Percentiles rank a stretch among this genome's conserved stretches.
Conservation (phyloP, 305 asterid genomes). For the Fraxinus latifolia region DNA sequence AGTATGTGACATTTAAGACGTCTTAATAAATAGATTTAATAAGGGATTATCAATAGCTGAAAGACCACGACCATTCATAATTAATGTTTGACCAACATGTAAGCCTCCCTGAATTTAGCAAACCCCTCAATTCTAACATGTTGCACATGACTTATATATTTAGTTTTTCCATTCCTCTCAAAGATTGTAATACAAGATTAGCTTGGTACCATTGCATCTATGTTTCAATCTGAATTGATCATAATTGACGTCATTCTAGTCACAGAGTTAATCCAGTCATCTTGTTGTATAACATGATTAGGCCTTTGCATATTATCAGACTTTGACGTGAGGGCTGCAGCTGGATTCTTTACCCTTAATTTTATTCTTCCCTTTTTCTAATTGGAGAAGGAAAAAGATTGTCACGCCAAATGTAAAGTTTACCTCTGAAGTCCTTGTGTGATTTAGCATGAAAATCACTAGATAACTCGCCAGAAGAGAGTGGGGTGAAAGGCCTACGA, state of each 20-base stretch:
- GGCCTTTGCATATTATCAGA: neutral
- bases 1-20: neutral
- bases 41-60: neutral
- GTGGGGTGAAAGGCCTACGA: conserved; percentile 38
- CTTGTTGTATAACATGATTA: neutral
- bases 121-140: neutral
- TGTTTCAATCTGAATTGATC: neutral
- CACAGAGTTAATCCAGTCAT: neutral
- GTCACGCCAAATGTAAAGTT: neutral
- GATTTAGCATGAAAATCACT: conserved; percentile 23
- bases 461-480: conserved; percentile 32
- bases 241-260: neutral
- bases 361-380: neutral
- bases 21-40: neutral
- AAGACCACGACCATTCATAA: neutral
- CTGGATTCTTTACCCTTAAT: neutral
- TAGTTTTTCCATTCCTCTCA: neutral
- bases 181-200: neutral
- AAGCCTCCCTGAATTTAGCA: neutral
- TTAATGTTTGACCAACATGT: neutral
- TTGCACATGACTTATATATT: neutral
- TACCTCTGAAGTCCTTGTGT: conserved; percentile 36
- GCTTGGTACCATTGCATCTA: neutral
- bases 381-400: neutral
- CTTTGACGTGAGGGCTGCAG: neutral